Conservation (phyloP, 208 protist genomes). For the Blechomonas ayalai region DNA sequence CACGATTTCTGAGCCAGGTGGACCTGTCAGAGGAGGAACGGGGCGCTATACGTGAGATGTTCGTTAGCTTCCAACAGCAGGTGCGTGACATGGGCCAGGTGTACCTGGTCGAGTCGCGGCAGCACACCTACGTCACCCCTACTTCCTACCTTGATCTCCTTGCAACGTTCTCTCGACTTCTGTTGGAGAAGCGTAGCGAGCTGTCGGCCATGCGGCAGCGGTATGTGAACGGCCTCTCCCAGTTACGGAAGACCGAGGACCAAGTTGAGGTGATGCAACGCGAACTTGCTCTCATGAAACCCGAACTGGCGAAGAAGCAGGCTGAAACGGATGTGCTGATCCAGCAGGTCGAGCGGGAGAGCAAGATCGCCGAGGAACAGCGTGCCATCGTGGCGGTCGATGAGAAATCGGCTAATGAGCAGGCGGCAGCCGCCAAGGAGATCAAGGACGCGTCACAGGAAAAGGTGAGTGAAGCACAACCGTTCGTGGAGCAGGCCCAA, state of each 20-base stretch:
- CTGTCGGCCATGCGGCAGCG: constrained; percentile 80
- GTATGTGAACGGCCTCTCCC: constrained; percentile 84
- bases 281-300: constrained; percentile 86
- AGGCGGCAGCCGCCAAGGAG: constrained; percentile 84
- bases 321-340: constrained; percentile 85
- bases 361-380: constrained; percentile 78
- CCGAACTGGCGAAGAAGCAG: constrained; percentile 89
- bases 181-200: constrained; percentile 78
- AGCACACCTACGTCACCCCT: constrained; percentile 93
- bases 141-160: constrained; percentile 95
- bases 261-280: constrained; percentile 94
- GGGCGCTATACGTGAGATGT: constrained; percentile 75
- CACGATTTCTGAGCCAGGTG: constrained; percentile 77
- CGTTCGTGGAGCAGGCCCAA: constrained; percentile 92
- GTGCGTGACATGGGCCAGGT: constrained; percentile 66
- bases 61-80: constrained; percentile 89
- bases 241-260: constrained; percentile 89
- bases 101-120: constrained; percentile 87
- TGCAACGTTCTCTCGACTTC: constrained; percentile 84
- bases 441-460: constrained; percentile 95
- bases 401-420: constrained; percentile 86
- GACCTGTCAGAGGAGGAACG: constrained; percentile 71
- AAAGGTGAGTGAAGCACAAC: constrained; percentile 93
- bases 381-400: constrained; percentile 83
- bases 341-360: constrained; percentile 79